Conservation (phyloP, 2,329 filamentous ascomycete genomes). For the Diaporthe sp. region DNA sequence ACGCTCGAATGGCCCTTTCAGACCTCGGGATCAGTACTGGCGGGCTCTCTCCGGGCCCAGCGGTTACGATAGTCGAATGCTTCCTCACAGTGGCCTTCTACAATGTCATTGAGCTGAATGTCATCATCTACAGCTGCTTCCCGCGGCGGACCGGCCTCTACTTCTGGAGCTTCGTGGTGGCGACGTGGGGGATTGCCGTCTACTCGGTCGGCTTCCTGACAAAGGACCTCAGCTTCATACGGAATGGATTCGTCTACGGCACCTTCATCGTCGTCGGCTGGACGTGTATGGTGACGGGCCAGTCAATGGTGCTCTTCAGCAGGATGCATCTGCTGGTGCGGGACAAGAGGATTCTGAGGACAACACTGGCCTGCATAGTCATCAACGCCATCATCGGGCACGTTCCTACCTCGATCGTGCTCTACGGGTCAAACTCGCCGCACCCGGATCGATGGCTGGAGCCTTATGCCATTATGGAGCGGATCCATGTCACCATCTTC, state of each 20-base stretch:
- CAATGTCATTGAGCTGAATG: conserved; percentile 24
- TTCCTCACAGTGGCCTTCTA: conserved; percentile 28
- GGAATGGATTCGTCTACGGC: conserved; percentile 3
- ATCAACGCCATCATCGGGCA: conserved; percentile 65
- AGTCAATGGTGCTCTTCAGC: conserved; percentile 70
- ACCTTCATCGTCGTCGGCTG: conserved; percentile 51
- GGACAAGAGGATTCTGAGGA: conserved; percentile 59
- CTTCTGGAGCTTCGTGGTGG: conserved; percentile 34
- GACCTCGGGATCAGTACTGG: conserved; percentile 22
- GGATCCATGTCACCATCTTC: conserved; percentile 69
- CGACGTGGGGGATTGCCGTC: conserved; percentile 24
- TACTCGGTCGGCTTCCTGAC: conserved; percentile 31
- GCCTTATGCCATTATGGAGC: conserved; percentile 63
- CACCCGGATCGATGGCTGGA: conserved; percentile 37
- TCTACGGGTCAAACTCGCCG: conserved; percentile 38
- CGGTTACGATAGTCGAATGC: conserved; percentile 23
- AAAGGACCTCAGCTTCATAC: conserved; percentile 18
- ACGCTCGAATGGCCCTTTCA: conserved; percentile 20
- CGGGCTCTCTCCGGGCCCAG: conserved; percentile 10
- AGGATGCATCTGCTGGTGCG: conserved; percentile 71
- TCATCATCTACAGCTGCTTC: conserved; percentile 32
- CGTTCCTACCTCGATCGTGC: conserved; percentile 63
- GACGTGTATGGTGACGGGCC: conserved; percentile 70
- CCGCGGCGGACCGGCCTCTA: conserved; percentile 19
- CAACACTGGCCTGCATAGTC: conserved; percentile 68